Evolutionary conservation across 2,329 filamentous ascomycete species (phyloP), one percentile per base, ranked within the genome.

Genomic region (Fusarium oligoseptatum): DNA sequence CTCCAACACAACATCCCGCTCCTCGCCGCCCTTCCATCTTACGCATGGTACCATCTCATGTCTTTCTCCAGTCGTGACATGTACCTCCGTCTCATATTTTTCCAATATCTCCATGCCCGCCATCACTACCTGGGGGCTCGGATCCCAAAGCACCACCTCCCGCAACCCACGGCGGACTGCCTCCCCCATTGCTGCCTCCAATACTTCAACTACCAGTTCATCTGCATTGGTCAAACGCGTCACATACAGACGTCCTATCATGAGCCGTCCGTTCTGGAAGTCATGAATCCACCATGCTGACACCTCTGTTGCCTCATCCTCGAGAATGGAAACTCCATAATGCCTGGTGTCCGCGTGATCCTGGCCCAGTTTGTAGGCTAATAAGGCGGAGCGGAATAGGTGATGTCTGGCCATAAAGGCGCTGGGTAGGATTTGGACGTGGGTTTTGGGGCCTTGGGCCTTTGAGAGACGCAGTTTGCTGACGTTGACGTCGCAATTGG

Each of bases 231-330:
- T 12, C 48, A 52, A 12, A 10, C 77, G 76, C 37, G 64, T 60
- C 39, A 69, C 27, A 8, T 61, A 64, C 39, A 78, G 15, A 4
- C 70, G 74, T 29, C 67, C 71, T n/a, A 79, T 17, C 48, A 60
- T 60, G 29, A 79, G 74, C 57, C 39, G 66, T 11, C 68, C 67
- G 4, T 36, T 68, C 39, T 78, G 74, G 70, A 80, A 82, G 71
- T 84, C 81, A 67, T 82, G 82, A 41, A 78, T 73, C 83, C 83
- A 85, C 77, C 80, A 82, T 14, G 78, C 72, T 80, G 79, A 83
- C 4, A 77, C 77, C 36, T 52, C 48, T 32, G 41, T 43, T 43
- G 72, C 67, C 8, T 39, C 79, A 70, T 22, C 69, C 45, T 63
- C 71, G 15, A 60, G 32, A 60, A 24, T 60, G 57, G 63, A 73